phyloP scores from a whole-genome alignment of 208 protist genomes.

The Leishmania gerbilli region DNA sequence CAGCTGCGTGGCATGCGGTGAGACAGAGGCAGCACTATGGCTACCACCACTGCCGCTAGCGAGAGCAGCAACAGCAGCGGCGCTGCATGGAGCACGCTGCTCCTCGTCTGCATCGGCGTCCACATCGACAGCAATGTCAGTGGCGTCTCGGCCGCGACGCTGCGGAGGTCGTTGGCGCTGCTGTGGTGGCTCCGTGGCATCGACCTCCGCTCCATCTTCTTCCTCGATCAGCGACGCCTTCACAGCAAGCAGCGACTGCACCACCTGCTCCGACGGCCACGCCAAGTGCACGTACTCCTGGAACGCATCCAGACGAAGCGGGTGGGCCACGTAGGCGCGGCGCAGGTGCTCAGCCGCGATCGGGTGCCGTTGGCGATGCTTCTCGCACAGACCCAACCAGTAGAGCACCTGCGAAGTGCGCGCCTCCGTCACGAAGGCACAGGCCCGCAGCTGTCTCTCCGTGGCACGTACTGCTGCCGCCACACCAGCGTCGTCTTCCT shows the following conservation, averaged over 20 bases:
- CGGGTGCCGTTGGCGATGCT: constrained; percentile 33
- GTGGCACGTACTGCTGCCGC: not conserved
- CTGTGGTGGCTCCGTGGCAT: constrained; percentile 3
- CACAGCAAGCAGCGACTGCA: constrained; percentile 20
- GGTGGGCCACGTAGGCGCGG: constrained; percentile 30
- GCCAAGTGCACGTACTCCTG: constrained; percentile 44
- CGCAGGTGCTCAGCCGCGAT: constrained; percentile 28
- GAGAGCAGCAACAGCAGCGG: not conserved
- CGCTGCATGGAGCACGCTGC: not conserved
- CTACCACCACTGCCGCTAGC: not conserved
- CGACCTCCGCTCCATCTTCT: constrained; percentile 12
- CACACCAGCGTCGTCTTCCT: not conserved
- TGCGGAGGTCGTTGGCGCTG: constrained; percentile 9
- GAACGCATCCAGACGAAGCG: constrained; percentile 59
- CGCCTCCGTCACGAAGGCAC: constrained; percentile 30
- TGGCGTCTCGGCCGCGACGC: constrained; percentile 18
- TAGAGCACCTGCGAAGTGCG: constrained; percentile 47
- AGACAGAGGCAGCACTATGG: not conserved
- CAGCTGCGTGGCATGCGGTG: not conserved
- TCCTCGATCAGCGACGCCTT: constrained; percentile 22
- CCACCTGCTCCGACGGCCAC: constrained; percentile 18
- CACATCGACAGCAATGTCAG: not conserved
- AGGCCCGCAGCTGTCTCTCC: constrained; percentile 11
- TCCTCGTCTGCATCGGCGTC: constrained; percentile 3
- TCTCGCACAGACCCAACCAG: constrained; percentile 67